Conservation (phyloP, 805 yeast species). For the Monosporozyma unispora region DNA sequence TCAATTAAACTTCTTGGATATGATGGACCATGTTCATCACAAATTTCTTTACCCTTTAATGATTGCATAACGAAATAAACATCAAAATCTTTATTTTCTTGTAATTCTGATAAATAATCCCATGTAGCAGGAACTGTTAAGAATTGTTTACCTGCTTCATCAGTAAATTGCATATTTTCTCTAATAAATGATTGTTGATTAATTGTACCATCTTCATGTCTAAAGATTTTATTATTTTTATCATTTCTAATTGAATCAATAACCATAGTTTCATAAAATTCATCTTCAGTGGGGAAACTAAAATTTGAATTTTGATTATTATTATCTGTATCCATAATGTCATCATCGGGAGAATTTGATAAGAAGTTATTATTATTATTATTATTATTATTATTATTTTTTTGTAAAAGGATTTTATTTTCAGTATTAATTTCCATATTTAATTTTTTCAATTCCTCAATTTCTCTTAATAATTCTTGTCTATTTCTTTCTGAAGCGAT, state of each 20-base stretch:
- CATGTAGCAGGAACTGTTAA: slow-evolving; percentile 72
- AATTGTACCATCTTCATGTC: slow-evolving; percentile 2
- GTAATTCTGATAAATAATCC: slow-evolving; percentile 57
- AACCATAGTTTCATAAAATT: slow-evolving; percentile 19
- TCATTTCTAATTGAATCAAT: slow-evolving; percentile 2
- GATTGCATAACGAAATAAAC: slow-evolving; percentile 46
- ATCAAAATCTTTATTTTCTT: slow-evolving; percentile 44
- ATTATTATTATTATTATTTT: slow-evolving; percentile 5
- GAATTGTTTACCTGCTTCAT: slow-evolving; percentile 34
- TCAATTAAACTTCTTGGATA: slow-evolving; percentile 19
- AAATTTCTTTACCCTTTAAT: slow-evolving; percentile 58
- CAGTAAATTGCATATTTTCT: slow-evolving; percentile 8
- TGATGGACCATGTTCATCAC: slow-evolving; percentile 63
- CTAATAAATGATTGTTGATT: slow-evolving; percentile 2
- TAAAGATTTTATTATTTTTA: background rate
- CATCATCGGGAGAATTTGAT: slow-evolving; percentile 1
- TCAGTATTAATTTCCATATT: slow-evolving; percentile 55
- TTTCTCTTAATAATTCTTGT: slow-evolving; percentile 37
- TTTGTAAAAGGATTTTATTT: slow-evolving; percentile 42
- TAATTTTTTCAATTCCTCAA: slow-evolving; percentile 43
- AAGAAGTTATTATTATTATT: background rate
- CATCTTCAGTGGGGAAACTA: slow-evolving; percentile 26
- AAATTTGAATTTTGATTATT: slow-evolving; percentile 10
- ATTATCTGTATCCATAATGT: background rate
- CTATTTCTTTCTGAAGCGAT: slow-evolving; percentile 49